Percentiles rank a stretch among this genome's conserved stretches.
Conservation (phyloP, 768 basidiomycete species). For the Agrocybe praecox region DNA sequence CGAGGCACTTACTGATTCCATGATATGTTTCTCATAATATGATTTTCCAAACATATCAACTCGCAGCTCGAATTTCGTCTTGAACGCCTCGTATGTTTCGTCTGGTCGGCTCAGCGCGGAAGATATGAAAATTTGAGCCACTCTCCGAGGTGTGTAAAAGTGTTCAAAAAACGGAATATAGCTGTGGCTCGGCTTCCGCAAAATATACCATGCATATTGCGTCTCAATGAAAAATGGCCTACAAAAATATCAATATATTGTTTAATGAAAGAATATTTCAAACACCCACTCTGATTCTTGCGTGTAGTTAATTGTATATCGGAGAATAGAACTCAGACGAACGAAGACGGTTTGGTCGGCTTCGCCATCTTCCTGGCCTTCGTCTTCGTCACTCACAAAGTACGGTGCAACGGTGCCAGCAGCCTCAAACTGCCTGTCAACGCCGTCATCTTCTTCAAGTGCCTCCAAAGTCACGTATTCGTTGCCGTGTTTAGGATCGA, state of each 20-base stretch:
- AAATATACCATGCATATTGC: slow-evolving; percentile 60
- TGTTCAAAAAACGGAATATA: slow-evolving; percentile 47
- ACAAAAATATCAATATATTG: slow-evolving; percentile 2
- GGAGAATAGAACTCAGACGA: slow-evolving; percentile 46
- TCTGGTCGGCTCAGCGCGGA: slow-evolving; percentile 31
- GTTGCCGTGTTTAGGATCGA: slow-evolving; percentile 50
- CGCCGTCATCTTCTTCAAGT: slow-evolving; percentile 45
- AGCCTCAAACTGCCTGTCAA: slow-evolving; percentile 48
- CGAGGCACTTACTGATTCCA: slow-evolving; percentile 29
- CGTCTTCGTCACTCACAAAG: slow-evolving; percentile 60
- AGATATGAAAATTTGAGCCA: slow-evolving; percentile 52
- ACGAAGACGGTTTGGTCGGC: slow-evolving; percentile 40
- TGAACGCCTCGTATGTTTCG: slow-evolving; percentile 35
- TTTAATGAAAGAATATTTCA: slow-evolving; percentile 3
- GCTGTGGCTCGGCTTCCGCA: slow-evolving; percentile 44
- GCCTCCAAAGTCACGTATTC: slow-evolving; percentile 49
- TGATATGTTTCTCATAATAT: slow-evolving; percentile 34
- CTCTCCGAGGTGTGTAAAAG: slow-evolving; percentile 53
- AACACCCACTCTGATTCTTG: slow-evolving; percentile 49
- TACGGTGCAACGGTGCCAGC: slow-evolving; percentile 54
- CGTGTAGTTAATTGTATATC: slow-evolving; percentile 54
- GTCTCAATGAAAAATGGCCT: slow-evolving; percentile 75
- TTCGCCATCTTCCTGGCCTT: slow-evolving; percentile 55
- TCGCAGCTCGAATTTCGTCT: slow-evolving; percentile 29
- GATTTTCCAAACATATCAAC: slow-evolving; percentile 37